These are phyloP conservation scores for Stromatinia cepivora DNA, from an alignment of 2,329 filamentous ascomycete genomes.

Conservation along the genomic window DNA sequence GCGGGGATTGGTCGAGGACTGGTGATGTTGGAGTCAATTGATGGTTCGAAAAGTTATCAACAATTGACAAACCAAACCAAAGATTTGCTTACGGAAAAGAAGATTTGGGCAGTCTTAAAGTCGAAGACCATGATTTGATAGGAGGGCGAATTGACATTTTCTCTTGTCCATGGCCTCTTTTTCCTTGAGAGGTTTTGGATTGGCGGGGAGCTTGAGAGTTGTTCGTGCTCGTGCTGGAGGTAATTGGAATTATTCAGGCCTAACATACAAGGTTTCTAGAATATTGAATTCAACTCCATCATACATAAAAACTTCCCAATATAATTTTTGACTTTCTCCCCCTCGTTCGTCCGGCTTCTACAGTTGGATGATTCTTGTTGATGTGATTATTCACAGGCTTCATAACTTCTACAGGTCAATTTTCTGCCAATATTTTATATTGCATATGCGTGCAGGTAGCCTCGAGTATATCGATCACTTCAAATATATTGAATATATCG, in stretches of 20 bases:
- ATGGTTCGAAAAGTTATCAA: constrained; percentile 14
- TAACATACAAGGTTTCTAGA: neutral
- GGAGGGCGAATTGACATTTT: constrained; percentile 38
- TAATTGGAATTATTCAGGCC: neutral
- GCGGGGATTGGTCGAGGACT: constrained; percentile 44
- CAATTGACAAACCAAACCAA: constrained; percentile 24
- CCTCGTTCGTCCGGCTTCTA: neutral
- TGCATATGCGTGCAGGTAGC: neutral
- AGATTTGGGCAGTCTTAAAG: constrained; percentile 72
- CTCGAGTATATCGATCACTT: no score
- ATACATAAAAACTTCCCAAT: neutral
- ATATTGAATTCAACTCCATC: neutral
- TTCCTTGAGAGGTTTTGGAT: neutral
- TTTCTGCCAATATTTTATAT: neutral
- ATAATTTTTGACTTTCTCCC: neutral
- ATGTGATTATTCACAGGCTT: neutral
- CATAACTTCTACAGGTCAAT: neutral
- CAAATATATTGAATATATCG: no score
- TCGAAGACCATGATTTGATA: constrained; percentile 68
- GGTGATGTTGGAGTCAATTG: constrained; percentile 22
- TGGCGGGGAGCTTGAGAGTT: neutral
- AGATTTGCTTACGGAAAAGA: constrained; percentile 61
- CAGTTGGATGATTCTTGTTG: neutral
- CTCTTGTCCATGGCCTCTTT: constrained; percentile 28
- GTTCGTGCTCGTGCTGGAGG: neutral